Conservation (phyloP, 2,329 filamentous ascomycete species). For the Dryadomyces sulphureus region DNA sequence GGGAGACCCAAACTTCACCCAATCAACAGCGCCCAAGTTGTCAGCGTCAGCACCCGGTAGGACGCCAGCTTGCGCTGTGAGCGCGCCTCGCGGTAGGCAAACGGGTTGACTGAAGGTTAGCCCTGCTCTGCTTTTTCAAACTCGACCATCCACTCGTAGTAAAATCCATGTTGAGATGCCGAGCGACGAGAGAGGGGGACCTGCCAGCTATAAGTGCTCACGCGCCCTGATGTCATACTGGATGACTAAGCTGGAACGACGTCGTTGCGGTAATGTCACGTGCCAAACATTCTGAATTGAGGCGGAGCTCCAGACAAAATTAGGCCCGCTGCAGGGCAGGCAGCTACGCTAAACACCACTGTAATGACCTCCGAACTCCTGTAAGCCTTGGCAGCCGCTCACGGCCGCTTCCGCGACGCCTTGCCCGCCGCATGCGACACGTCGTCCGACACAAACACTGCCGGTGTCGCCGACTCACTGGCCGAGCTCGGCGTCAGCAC, state of each 20-base stretch:
- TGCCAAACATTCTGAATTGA: too few relatives aligned
- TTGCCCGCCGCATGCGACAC: conserved; percentile 40
- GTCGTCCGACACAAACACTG: conserved; percentile 39
- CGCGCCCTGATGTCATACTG: too few relatives aligned
- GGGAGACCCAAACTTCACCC: conserved; percentile 21
- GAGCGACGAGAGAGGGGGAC: too few relatives aligned
- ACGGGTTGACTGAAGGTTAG: conserved; percentile 53
- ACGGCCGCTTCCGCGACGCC: conserved; percentile 9
- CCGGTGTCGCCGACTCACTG: conserved; percentile 10
- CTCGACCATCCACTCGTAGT: background rate
- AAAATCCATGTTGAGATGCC: background rate
- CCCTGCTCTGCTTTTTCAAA: background rate
- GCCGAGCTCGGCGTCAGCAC: conserved; percentile 5
- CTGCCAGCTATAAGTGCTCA: too few relatives aligned
- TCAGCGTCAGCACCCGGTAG: conserved; percentile 61
- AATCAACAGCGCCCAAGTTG: conserved; percentile 63
- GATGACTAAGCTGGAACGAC: too few relatives aligned
- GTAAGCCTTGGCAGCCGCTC: too few relatives aligned
- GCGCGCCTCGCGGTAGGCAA: conserved; percentile 55
- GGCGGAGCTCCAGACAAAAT: too few relatives aligned
- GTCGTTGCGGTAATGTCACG: too few relatives aligned
- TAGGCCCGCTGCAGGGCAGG: too few relatives aligned
- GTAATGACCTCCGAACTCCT: too few relatives aligned
- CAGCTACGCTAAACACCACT: too few relatives aligned
- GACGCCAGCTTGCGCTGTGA: conserved; percentile 43